Evolutionary conservation across 2,329 filamentous ascomycete genomes (phyloP).

Genomic region (Fusarium sp.): DNA sequence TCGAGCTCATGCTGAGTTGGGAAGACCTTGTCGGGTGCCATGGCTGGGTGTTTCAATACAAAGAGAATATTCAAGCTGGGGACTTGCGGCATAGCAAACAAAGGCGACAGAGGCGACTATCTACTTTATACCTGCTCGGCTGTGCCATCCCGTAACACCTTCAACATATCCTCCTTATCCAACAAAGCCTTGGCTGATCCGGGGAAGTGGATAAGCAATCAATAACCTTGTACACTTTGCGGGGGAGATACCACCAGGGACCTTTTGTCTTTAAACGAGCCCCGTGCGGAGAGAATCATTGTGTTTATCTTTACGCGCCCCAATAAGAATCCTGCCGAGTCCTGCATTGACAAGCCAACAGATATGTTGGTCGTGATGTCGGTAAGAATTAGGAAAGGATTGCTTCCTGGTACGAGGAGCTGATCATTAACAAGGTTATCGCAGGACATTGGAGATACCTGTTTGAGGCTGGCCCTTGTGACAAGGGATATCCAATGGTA

Average conservation of each 20-base stretch:
- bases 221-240: constrained; percentile 12
- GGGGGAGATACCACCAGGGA: constrained; percentile 14
- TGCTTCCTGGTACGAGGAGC: neutral
- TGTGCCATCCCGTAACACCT: neutral
- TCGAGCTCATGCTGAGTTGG: constrained; percentile 34
- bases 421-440: neutral
- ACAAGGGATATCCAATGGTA: constrained; percentile 1
- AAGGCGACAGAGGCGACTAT: neutral
- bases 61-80: neutral
- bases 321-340: constrained; percentile 9
- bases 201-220: constrained; percentile 17
- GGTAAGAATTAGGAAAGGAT: constrained; percentile 2
- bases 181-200: constrained; percentile 13
- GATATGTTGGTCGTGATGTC: neutral
- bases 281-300: constrained; percentile 13
- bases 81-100: neutral
- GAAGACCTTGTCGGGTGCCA: constrained; percentile 29
- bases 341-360: constrained; percentile 7
- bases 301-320: constrained; percentile 4
- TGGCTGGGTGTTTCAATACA: neutral
- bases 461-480: constrained; percentile 1
- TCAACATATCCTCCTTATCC: constrained; percentile 1
- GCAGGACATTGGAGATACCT: neutral
- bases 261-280: neutral
- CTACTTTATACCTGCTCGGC: constrained; percentile 10